These are phyloP conservation scores for Saitozyma sp. DNA, from an alignment of 768 basidiomycete genomes.

Conservation along the genomic window DNA sequence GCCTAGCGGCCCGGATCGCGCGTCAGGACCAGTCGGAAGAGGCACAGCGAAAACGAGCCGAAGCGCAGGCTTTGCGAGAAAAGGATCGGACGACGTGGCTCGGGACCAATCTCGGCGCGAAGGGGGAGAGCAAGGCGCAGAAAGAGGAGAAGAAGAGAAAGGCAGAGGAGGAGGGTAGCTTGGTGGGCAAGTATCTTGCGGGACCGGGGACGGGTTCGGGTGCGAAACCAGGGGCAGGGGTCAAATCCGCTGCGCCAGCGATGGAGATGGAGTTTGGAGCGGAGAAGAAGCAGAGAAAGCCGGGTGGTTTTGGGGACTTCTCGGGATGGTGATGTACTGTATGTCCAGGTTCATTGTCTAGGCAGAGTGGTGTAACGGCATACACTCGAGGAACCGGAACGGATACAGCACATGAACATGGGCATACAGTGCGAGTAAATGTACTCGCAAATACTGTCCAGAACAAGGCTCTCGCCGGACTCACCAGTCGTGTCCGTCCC, in stretches of 20 bases:
- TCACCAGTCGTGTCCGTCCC: too few species aligned
- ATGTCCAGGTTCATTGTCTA: too few species aligned
- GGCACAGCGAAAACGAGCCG: conserved; percentile 62
- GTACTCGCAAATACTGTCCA: too few species aligned
- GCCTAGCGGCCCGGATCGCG: conserved; percentile 58
- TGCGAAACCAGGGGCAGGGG: conserved; percentile 6
- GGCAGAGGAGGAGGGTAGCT: conserved; percentile 25
- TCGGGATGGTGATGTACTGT: conserved; percentile 43
- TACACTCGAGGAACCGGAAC: too few species aligned
- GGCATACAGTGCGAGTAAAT: too few species aligned
- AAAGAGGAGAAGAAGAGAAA: conserved; percentile 24
- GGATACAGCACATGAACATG: too few species aligned
- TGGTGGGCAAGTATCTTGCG: conserved; percentile 43
- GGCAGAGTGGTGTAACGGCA: too few species aligned
- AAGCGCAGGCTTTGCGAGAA: conserved; percentile 50
- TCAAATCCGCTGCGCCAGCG: conserved; percentile 12
- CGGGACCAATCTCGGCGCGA: conserved; percentile 46
- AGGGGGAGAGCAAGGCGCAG: conserved; percentile 40
- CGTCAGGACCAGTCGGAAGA: conserved; percentile 61
- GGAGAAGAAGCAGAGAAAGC: conserved; percentile 73
- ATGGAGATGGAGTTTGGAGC: conserved; percentile 48
- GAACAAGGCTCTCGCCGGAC: too few species aligned
- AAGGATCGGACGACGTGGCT: conserved; percentile 56
- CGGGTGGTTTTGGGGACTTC: conserved; percentile 79
- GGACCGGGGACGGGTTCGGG: neutral